Percentiles rank a stretch among this genome's conserved stretches.
Evolutionary conservation across 345 rosid species (phyloP).

Genomic region (Moricandia moricandioides): DNA sequence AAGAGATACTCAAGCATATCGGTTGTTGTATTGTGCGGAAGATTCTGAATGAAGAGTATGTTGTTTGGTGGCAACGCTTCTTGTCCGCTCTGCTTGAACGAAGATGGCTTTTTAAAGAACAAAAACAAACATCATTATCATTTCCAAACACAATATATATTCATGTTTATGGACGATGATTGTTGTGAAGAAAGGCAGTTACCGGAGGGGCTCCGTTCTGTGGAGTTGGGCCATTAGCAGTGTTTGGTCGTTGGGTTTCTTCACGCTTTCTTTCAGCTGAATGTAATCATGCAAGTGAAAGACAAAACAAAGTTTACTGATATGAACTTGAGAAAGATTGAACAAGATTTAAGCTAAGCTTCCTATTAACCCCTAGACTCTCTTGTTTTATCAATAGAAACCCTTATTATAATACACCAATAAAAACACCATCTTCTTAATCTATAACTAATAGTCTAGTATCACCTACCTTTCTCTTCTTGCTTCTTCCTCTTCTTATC

Average conservation of each 20-base stretch:
- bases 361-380: not conserved
- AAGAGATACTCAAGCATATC: conserved; percentile 80
- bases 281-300: not conserved
- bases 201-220: conserved; percentile 60
- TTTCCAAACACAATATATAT: not conserved
- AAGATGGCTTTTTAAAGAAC: conserved; percentile 50
- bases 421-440: no score
- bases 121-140: not conserved
- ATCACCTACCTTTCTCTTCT: conserved; percentile 71
- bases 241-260: conserved; percentile 57
- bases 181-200: conserved; percentile 28
- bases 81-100: conserved; percentile 52
- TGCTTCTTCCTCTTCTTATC: conserved; percentile 97
- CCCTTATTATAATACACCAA: no score
- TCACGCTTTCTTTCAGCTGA: conserved; percentile 86
- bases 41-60: conserved; percentile 84
- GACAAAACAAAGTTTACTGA: not conserved
- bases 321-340: not conserved
- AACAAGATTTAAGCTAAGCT: not conserved
- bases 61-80: conserved; percentile 76
- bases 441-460: not conserved
- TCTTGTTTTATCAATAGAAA: not conserved
- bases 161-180: no score
- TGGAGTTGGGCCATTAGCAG: conserved; percentile 55
- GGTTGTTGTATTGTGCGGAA: conserved; percentile 83